A percentile compares a stretch with the other conserved stretches of the same genome.
These are phyloP conservation scores for Lachancea sp. DNA, from an alignment of 805 yeast species.

Conservation along the genomic window DNA sequence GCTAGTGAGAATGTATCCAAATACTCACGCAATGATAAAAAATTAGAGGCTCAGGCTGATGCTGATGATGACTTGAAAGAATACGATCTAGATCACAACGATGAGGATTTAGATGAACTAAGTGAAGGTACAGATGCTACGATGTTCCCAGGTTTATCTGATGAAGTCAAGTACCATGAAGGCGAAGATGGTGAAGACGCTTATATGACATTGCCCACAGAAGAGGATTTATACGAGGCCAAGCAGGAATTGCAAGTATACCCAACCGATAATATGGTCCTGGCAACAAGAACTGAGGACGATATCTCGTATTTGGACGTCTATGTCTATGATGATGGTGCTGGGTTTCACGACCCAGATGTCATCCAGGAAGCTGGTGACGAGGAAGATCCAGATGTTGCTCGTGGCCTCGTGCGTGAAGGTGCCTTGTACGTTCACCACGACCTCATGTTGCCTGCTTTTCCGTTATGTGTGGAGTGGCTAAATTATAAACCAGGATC, in stretches of 20 bases:
- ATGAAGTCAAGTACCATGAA: conserved; percentile 54
- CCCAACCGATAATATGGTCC: conserved; percentile 82
- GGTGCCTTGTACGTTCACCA: conserved; percentile 86
- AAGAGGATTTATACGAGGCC: conserved; percentile 62
- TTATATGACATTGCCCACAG: conserved; percentile 41
- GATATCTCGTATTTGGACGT: conserved; percentile 89
- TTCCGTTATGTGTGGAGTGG: conserved; percentile 97
- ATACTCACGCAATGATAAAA: conserved; percentile 5
- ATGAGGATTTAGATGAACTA: conserved; percentile 53
- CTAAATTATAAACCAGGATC: conserved; percentile 63
- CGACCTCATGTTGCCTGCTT: conserved; percentile 93
- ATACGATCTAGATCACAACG: conserved; percentile 80
- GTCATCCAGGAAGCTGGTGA: conserved; percentile 62
- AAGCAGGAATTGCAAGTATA: conserved; percentile 77
- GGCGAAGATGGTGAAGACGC: conserved; percentile 39
- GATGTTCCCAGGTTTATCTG: conserved; percentile 67
- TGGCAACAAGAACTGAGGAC: conserved; percentile 94
- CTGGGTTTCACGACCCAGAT: conserved; percentile 67
- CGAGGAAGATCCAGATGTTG: conserved; percentile 63
- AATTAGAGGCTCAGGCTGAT: conserved; percentile 48
- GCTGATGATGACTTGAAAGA: conserved; percentile 82
- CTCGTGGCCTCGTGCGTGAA: conserved; percentile 65
- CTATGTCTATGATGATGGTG: conserved; percentile 90
- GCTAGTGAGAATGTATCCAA: conserved; percentile 25
- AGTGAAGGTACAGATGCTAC: conserved; percentile 52